Percentiles rank a stretch among this genome's conserved stretches.
phyloP scores from a whole-genome alignment of 2,329 filamentous ascomycete genomes.

The Cryphonectria japonica region DNA sequence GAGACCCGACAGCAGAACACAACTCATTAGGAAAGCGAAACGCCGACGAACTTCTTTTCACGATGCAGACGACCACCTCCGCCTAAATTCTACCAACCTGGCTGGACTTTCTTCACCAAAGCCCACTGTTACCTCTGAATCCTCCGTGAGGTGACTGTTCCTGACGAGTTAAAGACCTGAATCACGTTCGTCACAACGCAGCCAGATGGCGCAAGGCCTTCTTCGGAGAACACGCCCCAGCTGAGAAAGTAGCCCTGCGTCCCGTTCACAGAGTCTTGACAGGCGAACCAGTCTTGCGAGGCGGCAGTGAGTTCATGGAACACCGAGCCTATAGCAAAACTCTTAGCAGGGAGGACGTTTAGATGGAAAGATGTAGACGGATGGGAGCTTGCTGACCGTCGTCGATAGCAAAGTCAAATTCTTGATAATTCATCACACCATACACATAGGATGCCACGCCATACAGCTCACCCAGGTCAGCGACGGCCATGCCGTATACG shows the following conservation, averaged over 20 bases:
- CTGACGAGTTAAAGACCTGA: constrained; percentile 5
- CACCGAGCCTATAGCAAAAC: neutral
- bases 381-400: neutral
- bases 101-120: neutral
- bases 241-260: constrained; percentile 17
- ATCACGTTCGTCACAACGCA: constrained; percentile 13
- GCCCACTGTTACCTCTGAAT: neutral
- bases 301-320: constrained; percentile 18
- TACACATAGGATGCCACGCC: neutral
- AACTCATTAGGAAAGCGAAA: neutral
- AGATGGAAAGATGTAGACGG: neutral
- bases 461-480: constrained; percentile 14
- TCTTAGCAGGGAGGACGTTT: neutral
- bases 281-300: constrained; percentile 24
- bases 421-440: constrained; percentile 9
- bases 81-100: neutral
- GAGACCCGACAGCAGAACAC: neutral
- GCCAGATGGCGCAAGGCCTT: constrained; percentile 6
- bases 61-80: neutral
- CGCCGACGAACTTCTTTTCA: neutral
- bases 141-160: neutral
- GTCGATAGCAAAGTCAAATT: constrained; percentile 16
- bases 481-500: constrained; percentile 11
- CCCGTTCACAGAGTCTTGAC: constrained; percentile 4
- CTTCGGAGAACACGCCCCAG: constrained; percentile 15